Conservation (phyloP, 257 asterid genomes). For the Leonotis leonurus region DNA sequence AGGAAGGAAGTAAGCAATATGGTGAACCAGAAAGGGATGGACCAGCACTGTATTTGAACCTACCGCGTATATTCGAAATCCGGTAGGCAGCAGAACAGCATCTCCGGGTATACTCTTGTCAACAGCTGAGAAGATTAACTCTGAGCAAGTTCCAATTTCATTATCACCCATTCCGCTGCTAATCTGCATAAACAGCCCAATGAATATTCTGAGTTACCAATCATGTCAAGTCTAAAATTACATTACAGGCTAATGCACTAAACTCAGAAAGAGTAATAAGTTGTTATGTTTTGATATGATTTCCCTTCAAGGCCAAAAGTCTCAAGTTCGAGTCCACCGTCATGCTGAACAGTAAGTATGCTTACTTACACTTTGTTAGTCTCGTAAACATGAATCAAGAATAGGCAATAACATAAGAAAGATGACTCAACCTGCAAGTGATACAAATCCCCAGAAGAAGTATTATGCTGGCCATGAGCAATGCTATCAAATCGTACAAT, state of each 20-base stretch:
- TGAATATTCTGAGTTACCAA: background rate
- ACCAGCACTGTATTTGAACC: too few species aligned
- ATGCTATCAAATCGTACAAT: constrained; percentile 15
- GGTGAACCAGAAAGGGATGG: too few species aligned
- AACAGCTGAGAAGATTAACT: constrained; percentile 38
- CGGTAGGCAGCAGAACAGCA: constrained; percentile 28
- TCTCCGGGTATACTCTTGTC: constrained; percentile 22
- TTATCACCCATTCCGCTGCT: constrained; percentile 35
- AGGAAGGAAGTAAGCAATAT: too few species aligned
- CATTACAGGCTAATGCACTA: too few species aligned
- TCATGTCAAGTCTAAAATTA: background rate
- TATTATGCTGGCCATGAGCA: background rate
- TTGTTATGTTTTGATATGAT: too few species aligned
- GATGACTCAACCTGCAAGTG: constrained; percentile 32
- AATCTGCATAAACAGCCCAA: constrained; percentile 29
- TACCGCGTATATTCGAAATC: constrained; percentile 39
- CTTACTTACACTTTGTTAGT: too few species aligned
- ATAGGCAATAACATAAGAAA: background rate
- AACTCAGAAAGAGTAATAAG: too few species aligned
- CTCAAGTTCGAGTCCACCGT: too few species aligned
- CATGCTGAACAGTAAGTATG: too few species aligned
- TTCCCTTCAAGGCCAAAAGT: too few species aligned
- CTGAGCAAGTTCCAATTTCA: constrained; percentile 38
- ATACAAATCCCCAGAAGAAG: constrained; percentile 23
- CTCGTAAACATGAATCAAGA: too few species aligned